Conservation (phyloP, 1,284 basidiomycete species). For the Microbotryomycetes sp. region DNA sequence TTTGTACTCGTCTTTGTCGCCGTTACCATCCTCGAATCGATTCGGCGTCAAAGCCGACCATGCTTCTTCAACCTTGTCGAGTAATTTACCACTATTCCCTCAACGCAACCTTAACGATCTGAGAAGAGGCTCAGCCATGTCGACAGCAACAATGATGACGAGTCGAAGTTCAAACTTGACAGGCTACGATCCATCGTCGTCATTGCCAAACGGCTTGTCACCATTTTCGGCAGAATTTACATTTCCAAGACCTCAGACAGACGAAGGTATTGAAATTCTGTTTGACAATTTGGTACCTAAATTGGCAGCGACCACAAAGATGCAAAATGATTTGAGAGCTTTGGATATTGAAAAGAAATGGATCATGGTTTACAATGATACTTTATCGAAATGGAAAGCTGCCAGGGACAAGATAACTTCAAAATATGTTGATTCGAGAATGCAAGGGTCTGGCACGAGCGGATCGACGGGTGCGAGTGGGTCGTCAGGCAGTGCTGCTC, state of each 20-base stretch:
- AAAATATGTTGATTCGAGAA: conserved; percentile 25
- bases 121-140: conserved; percentile 12
- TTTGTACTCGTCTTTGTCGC: not conserved
- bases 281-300: conserved; percentile 68
- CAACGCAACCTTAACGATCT: conserved; percentile 1
- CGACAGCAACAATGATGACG: conserved; percentile 1
- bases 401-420: conserved; percentile 24
- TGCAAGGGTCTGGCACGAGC: conserved; percentile 3
- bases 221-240: conserved; percentile 50
- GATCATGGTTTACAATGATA: conserved; percentile 80
- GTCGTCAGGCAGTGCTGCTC: not conserved
- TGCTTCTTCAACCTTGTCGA: not conserved
- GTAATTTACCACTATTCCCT: not conserved
- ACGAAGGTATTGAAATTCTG: conserved; percentile 65
- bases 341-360: conserved; percentile 82
- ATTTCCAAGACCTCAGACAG: conserved; percentile 64
- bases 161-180: not conserved
- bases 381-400: conserved; percentile 67
- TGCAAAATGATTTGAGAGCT: conserved; percentile 48
- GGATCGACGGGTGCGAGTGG: not conserved
- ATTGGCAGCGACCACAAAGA: conserved; percentile 32
- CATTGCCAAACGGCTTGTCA: conserved; percentile 16
- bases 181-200: conserved; percentile 2
- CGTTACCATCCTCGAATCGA: not conserved
- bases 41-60: conserved; percentile 16